phyloP scores from a whole-genome alignment of 352 stramenopile genomes.

The Paralagenidium karlingii region DNA sequence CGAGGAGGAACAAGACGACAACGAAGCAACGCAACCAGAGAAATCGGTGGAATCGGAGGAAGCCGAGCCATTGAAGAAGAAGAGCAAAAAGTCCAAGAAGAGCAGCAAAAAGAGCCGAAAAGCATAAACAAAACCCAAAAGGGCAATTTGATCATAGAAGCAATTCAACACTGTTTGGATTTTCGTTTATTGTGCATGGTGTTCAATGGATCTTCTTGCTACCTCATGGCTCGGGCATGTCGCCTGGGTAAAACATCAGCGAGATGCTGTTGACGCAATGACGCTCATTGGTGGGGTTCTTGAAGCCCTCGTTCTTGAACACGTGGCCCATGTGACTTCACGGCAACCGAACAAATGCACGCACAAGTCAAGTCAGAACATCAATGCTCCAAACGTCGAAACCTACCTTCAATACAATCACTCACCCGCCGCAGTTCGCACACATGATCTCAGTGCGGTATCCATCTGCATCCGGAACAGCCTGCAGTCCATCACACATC shows the following conservation, averaged over 20 bases:
- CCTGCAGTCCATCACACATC: conserved; percentile 11
- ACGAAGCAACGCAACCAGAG: conserved; percentile 8
- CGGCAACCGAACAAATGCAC: conserved; percentile 1
- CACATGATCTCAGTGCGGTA: conserved; percentile 82
- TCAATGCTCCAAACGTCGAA: background rate
- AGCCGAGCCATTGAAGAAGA: conserved; percentile 7
- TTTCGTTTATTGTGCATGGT: too few relatives aligned
- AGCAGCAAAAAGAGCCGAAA: too few relatives aligned
- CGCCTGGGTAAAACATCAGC: conserved; percentile 66
- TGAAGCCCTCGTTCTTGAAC: conserved; percentile 83
- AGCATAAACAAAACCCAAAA: too few relatives aligned
- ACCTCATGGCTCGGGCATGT: conserved; percentile 18
- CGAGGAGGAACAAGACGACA: conserved; percentile 2
- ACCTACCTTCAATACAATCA: background rate
- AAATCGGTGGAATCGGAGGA: conserved; percentile 19
- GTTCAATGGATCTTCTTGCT: too few relatives aligned
- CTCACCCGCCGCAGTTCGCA: conserved; percentile 72
- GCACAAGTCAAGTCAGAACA: too few relatives aligned
- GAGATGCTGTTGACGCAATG: conserved; percentile 88
- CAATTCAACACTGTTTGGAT: too few relatives aligned
- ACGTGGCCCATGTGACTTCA: conserved; percentile 84
- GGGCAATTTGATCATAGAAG: too few relatives aligned
- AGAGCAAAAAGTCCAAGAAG: conserved; percentile 41
- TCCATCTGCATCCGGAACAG: conserved; percentile 53
- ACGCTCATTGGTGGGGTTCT: conserved; percentile 77